phyloP scores from a whole-genome alignment of 2,329 filamentous ascomycete genomes.

The Penicillium sp. region DNA sequence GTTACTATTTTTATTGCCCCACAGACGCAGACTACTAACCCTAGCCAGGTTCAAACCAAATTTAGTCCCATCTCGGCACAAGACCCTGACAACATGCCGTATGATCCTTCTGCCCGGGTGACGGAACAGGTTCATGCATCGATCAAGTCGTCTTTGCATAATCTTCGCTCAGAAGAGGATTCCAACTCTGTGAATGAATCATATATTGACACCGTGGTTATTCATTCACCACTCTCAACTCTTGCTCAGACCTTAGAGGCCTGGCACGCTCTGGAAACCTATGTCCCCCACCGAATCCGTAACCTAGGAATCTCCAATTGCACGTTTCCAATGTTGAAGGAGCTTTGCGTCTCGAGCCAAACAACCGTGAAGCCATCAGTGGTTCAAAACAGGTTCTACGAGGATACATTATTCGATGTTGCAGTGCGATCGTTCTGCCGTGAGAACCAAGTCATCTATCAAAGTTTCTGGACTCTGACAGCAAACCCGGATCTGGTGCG shows the following conservation, averaged over 20 bases:
- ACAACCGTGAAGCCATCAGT: slow-evolving; percentile 59
- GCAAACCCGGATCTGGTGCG: slow-evolving; percentile 57
- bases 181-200: slow-evolving; percentile 39
- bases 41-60: slow-evolving; percentile 73
- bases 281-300: slow-evolving; percentile 65
- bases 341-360: slow-evolving; percentile 48
- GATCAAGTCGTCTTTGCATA: slow-evolving; percentile 65
- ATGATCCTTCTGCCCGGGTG: slow-evolving; percentile 60
- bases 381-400: slow-evolving; percentile 76
- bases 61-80: slow-evolving; percentile 69
- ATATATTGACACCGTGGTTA: slow-evolving; percentile 61
- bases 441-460: slow-evolving; percentile 56
- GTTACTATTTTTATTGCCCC: not conserved
- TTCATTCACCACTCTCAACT: slow-evolving; percentile 59
- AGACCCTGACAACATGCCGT: slow-evolving; percentile 62
- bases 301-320: slow-evolving; percentile 76
- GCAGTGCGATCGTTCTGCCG: slow-evolving; percentile 60
- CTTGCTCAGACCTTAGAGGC: slow-evolving; percentile 60
- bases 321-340: slow-evolving; percentile 58
- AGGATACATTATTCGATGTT: slow-evolving; percentile 60
- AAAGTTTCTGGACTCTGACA: slow-evolving; percentile 64
- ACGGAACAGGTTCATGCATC: slow-evolving; percentile 68
- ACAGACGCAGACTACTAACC: not conserved
- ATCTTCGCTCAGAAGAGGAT: slow-evolving; percentile 51
- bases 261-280: slow-evolving; percentile 67